phyloP scores from a whole-genome alignment of 805 yeast species.

The Cyberlindnera xylosilytica region DNA sequence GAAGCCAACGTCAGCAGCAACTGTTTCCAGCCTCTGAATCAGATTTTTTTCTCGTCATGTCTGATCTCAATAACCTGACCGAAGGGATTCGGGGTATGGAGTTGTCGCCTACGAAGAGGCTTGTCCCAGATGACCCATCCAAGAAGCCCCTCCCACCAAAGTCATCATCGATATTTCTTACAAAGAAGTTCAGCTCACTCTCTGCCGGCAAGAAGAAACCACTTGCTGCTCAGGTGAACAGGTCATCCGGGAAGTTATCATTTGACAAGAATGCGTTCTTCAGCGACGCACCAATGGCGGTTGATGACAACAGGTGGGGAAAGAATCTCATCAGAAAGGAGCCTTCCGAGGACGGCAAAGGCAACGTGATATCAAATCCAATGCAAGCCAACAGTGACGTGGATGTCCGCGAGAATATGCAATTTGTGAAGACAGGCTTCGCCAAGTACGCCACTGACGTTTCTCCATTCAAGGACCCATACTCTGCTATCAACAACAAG shows the following conservation, averaged over 20 bases:
- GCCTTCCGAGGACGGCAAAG: conserved; percentile 2
- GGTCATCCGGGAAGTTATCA: conserved; percentile 3
- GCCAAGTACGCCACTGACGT: conserved; percentile 18
- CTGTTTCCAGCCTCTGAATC: too few relatives aligned
- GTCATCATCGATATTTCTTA: conserved; percentile 22
- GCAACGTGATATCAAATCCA: conserved; percentile 13
- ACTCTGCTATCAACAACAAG: conserved; percentile 19
- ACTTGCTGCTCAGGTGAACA: background rate
- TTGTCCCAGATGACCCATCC: conserved; percentile 8
- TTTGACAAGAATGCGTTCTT: conserved; percentile 20
- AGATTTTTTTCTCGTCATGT: background rate
- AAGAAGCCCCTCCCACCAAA: conserved; percentile 5
- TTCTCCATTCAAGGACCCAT: conserved; percentile 25
- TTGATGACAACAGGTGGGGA: conserved; percentile 24
- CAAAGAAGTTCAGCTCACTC: conserved; percentile 21
- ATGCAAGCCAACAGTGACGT: conserved; percentile 2
- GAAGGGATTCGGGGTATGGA: conserved; percentile 11
- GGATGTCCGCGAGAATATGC: conserved; percentile 13
- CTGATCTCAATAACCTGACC: conserved; percentile 7
- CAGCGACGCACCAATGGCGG: conserved; percentile 20
- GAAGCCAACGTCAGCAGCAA: too few relatives aligned
- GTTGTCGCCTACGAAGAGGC: conserved; percentile 15
- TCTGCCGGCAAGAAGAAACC: conserved; percentile 12
- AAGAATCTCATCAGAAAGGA: conserved; percentile 15
- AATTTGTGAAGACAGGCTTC: conserved; percentile 15